Conservation (phyloP, 139 green algal species). For the Chlamydomonas asymmetrica region DNA sequence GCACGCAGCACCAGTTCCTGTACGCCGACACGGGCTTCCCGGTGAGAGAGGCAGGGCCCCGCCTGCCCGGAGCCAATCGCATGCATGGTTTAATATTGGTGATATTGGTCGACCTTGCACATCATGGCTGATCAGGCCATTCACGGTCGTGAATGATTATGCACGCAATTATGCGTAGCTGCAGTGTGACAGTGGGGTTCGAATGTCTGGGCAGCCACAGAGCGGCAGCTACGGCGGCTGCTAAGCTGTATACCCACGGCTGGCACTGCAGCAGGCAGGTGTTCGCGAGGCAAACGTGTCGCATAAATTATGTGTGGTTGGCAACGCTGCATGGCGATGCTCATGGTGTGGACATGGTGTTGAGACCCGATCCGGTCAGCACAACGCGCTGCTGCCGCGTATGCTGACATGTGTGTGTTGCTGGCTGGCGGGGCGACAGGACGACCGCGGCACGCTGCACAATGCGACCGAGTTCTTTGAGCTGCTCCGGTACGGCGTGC, state of each 20-base stretch:
- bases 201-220: background rate
- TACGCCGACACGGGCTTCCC: conserved; percentile 12
- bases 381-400: background rate
- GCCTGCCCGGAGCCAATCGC: background rate
- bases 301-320: background rate
- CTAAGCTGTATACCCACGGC: background rate
- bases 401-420: background rate
- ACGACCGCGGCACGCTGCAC: background rate
- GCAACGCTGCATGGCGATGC: background rate
- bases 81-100: no score
- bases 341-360: background rate
- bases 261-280: background rate
- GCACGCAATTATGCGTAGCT: background rate
- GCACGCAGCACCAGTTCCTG: conserved; percentile 3
- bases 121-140: background rate
- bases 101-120: background rate
- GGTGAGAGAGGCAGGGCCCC: conserved; percentile 1
- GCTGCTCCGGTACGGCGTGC: background rate
- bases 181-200: background rate
- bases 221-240: no score
- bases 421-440: no score
- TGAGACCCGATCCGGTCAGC: background rate
- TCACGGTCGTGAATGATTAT: background rate
- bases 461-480: background rate
- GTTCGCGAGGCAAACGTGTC: background rate